These are phyloP conservation scores for Pseudohalonectria lignicola DNA, from an alignment of 2,329 filamentous ascomycete genomes.

Conservation along the genomic window DNA sequence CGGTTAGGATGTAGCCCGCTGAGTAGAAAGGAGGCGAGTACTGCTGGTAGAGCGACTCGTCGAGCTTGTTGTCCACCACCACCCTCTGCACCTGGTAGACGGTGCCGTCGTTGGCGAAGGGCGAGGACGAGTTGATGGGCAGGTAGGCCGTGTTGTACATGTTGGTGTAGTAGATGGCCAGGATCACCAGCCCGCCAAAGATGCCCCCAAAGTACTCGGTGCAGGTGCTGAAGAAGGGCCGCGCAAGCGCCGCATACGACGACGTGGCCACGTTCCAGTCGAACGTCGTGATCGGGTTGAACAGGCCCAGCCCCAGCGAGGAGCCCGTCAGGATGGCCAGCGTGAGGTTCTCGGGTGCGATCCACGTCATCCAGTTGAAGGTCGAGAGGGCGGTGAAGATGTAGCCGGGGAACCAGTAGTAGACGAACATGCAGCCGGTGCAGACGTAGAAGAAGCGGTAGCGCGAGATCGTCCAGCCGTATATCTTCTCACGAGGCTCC, in stretches of 20 bases:
- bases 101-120: conserved; percentile 31
- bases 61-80: conserved; percentile 23
- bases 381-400: conserved; percentile 47
- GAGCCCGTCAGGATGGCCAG: conserved; percentile 30
- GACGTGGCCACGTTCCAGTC: conserved; percentile 35
- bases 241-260: conserved; percentile 23
- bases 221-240: conserved; percentile 28
- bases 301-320: conserved; percentile 25
- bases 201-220: conserved; percentile 22
- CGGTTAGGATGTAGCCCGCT: conserved; percentile 27
- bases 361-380: conserved; percentile 41
- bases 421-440: conserved; percentile 26
- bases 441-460: conserved; percentile 29
- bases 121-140: conserved; percentile 33
- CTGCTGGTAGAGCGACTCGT: conserved; percentile 21
- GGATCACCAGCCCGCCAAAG: conserved; percentile 25
- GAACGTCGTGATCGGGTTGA: conserved; percentile 37
- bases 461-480: conserved; percentile 33
- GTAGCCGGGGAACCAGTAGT: conserved; percentile 36
- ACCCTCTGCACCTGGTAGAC: conserved; percentile 27
- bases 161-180: conserved; percentile 30
- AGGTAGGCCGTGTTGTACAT: conserved; percentile 31
- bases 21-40: conserved; percentile 34
- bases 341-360: conserved; percentile 30
- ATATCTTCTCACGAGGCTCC: conserved; percentile 20